Base-by-base conservation (phyloP, 2,329 filamentous ascomycete species). In the Pleoardoris graminearum region DNA sequence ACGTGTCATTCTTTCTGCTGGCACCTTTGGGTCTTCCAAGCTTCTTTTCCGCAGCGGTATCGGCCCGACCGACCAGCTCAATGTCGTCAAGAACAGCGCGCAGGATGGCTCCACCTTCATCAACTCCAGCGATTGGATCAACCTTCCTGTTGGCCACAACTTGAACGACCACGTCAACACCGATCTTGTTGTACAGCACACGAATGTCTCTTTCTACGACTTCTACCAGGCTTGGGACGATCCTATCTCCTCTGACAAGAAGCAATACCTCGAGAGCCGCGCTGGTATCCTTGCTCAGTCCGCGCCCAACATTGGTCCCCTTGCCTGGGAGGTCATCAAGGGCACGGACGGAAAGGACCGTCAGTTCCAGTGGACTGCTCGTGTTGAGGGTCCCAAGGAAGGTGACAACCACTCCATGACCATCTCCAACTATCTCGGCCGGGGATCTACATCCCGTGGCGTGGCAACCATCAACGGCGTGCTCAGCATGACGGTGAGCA, bases 21-120 rank as follows among this genome's bases (percentile, higher is more conserved):
- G 88, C 42, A 77, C 86, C 1, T 88, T 90, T 56, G 85, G 85
- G n/a, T 85, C 85, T 1, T 78, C 86, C 12, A 88, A 88, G 72
- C 76, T 91, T 42, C 79, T 90, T 2, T 78, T 89, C 72, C 80
- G 86, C 63, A 86, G 83, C 73, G 85, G 87, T 59, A 90, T 88
- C 57, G 88, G 87, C 4, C 85, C 85, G 19, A 70, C 72, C 46
- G 75, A 74, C 38, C 76, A 79, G 65, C 75, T 80, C 39, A 68
- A 68, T 37, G 67, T 74, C 21, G 79, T 80, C 33, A 72, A 76
- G 64, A 69, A 66, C 57, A 79, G 77, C 50, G 69, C 62, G 17
- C 51, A 59, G 7, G 78, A 79, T 55, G 75, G 77, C 6, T 37
- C 66, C 6, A 75, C 75, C 14, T 73, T 79, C 67, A 75, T 79